Evolutionary conservation across 2,329 filamentous ascomycete genomes (phyloP), one percentile per base, ranked within the genome.

Genomic region (Cyphellophora europaea): DNA sequence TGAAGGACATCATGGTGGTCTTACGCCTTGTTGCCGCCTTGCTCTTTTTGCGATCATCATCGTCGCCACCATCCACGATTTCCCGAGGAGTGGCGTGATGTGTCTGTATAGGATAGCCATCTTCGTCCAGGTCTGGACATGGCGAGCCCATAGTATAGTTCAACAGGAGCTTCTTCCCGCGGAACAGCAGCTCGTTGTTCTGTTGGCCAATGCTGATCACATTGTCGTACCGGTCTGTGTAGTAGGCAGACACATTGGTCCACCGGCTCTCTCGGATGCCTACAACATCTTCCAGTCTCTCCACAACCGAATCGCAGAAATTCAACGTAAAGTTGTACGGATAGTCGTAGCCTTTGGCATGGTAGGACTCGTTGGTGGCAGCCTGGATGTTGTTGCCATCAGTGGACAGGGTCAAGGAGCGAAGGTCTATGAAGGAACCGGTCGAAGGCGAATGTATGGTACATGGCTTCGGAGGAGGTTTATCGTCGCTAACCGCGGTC

Each of bases 1-100:
- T 79, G 56, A 96, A 89, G 15, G 87, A 91, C 59, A 98, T 86
- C 39, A 88, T 79, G 10, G 88, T 82, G 2, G 85, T 93, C 56
- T 89, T 91, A 47, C 72, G 68, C 29, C 74, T 44, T 12, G 33
- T 43, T 15, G 18, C 28, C 25, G 33, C 13, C 27, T 30, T 43
- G 27, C 40, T 38, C 18, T 43, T 37, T 17, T 36, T 27, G 6
- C 35, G 44, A 11, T 52, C 47, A 17, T 57, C 53, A 23, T 57
- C 49, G n/a, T 53, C 59, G 19, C 55, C 54, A n/a, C 58, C 52
- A 41, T 62, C 57, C 1, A 65, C 39, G 46, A 45, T 28, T 43
- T 42, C 5, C 21, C 30, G 11, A 31, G 35, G 11, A 42, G 40
- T 5, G 28, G 38, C 31, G 32, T 37, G 30, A 25, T n/a, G n/a